A percentile compares a stretch with the other conserved stretches of the same genome.
Conservation (phyloP, 345 rosid genomes). For the Sonneratia caseolaris region DNA sequence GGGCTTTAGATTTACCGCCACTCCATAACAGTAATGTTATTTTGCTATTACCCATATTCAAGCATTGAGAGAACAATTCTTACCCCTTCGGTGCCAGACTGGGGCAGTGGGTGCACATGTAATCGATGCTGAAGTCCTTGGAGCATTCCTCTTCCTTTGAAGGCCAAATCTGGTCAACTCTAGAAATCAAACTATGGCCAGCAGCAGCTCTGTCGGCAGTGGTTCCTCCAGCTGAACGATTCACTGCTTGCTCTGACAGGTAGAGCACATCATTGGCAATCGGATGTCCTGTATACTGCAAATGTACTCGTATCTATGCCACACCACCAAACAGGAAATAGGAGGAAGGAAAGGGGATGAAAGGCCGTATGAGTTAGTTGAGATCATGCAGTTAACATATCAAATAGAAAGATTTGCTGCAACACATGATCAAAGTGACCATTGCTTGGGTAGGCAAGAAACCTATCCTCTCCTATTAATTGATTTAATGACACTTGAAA, state of each 20-base stretch:
- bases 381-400: background rate
- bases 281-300: conserved; percentile 73
- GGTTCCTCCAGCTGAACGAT: conserved; percentile 6
- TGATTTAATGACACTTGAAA: background rate
- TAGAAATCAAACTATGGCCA: background rate
- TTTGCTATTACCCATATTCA: too few relatives aligned
- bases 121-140: conserved; percentile 59
- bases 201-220: background rate
- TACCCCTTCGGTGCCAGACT: conserved; percentile 73
- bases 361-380: background rate
- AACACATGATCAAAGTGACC: background rate
- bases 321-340: background rate
- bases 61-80: conserved; percentile 2
- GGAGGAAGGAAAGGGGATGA: background rate
- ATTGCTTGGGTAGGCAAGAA: background rate
- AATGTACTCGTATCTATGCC: conserved; percentile 78
- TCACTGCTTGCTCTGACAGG: conserved; percentile 29
- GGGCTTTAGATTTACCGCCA: too few relatives aligned
- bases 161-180: background rate
- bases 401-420: background rate
- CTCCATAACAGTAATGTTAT: too few relatives aligned
- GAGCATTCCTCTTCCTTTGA: conserved; percentile 19
- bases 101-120: conserved; percentile 74
- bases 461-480: background rate
- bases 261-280: conserved; percentile 87